Evolutionary conservation across 495 filamentous ascomycete species (phyloP), one percentile per base, ranked within the genome.

Genomic region (Aspergillus avenaceus): DNA sequence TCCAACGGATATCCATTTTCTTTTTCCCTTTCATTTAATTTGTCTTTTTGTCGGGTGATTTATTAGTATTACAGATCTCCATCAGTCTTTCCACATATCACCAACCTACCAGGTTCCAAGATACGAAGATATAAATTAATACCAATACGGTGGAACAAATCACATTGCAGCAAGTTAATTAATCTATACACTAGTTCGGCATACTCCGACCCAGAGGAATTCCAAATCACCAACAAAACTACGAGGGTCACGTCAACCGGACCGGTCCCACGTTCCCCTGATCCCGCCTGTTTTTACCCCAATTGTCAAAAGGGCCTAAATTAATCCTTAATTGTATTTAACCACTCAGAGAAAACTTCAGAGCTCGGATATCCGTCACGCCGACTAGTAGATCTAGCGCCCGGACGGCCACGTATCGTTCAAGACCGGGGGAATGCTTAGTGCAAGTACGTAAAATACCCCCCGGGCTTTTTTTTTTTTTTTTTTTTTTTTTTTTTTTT

Each of bases 351-450:
- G 28, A 3, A 42, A 31, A 31, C 28, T 13, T 31, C 9, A 31
- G 8, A 13, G 28, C 28, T 31, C 28, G 28, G 28, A 31, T 31
- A 16, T 22, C 40, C 13, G 40, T 25, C 40, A 25, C 40, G 1
- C 11, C 8, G 22, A 45, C 42, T 45, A 45, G n/a, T 27, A 29
- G 42, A 29, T 29, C 42, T 45, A 45, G 42, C 19, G 42, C 26
- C 42, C 42, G 42, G 26, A 23, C 26, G 42, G 40, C 25, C 40
- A 24, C 21, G 21, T 25, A 25, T 42, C 40, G 40, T 25, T 22
- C 27, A 29, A 31, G 31, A 29, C 44, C 44, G 46, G 46, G 46
- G 46, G 31, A 41, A 28, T 23, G 24, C 14, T 49, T 49, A 49
- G 34, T 27, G 32, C n/a, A n/a, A n/a, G 19, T 32, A 37, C 34